Evolutionary conservation across 2,329 filamentous ascomycete genomes (phyloP), one percentile per base, ranked within the genome.

Genomic region (Fusarium tuaranense): DNA sequence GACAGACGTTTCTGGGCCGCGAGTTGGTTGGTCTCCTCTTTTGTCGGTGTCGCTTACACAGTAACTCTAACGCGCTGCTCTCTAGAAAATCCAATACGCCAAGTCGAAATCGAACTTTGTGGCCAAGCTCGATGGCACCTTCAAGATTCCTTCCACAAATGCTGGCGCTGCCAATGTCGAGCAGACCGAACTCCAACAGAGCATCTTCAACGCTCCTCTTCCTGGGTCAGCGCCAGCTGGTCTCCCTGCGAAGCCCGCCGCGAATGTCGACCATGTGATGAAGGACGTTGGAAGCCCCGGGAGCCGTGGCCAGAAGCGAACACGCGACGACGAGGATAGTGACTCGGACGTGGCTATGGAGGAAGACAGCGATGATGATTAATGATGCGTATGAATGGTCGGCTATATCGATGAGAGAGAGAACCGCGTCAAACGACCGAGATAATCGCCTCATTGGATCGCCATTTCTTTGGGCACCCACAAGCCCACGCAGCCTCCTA

Each of bases 121-220:
- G 72, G 91, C 95, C 38, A 98, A 97, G 83, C 91, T 99, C 63
- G 95, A 98, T 76, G 97, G 97, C 72, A 96, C 94, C 16, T 98
- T 95, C 85, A 92, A 92, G 80, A 88, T 94, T 76, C 91, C 94
- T 16, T 85, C 87, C 65, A 85, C 84, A 32, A 83, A 84, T 46
- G 84, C 87, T 22, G 87, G 85, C 32, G 87, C 88, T 66, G 85
- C 86, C 63, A 86, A 85, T 46, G 89, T 91, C 63, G 89, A 91
- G 78, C 90, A 93, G 76, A 95, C 93, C 5, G 92, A 94, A 76
- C 87, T 94, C 55, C 93, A 95, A 81, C 92, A 94, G 81, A 94
- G 92, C 80, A 94, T 97, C 78, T 95, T 96, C 86, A 92, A 92
- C 80, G 92, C 91, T 8, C 89, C 91, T 18, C 84, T 84, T 20